phyloP scores from a whole-genome alignment of 257 asterid species.

The Solanum tarijense region DNA sequence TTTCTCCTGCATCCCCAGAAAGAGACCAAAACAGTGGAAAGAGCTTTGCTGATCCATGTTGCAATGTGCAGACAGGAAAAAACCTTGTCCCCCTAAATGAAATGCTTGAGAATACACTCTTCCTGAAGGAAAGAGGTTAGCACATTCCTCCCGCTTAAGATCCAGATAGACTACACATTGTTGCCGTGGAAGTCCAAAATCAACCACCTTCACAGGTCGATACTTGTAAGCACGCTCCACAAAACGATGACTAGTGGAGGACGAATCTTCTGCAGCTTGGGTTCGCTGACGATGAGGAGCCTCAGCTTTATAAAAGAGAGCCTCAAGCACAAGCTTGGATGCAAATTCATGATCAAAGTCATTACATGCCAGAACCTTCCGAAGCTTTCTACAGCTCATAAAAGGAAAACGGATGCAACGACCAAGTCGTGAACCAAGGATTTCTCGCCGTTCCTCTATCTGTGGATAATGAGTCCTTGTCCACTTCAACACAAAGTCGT shows the following conservation, averaged over 20 bases:
- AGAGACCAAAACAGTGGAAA: slow-evolving; percentile 81
- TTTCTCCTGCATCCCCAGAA: slow-evolving; percentile 91
- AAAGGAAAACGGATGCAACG: slow-evolving; percentile 72
- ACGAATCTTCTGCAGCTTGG: slow-evolving; percentile 48
- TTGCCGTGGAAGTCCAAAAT: slow-evolving; percentile 74
- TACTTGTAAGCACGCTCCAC: slow-evolving; percentile 83
- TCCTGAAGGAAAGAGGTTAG: slow-evolving; percentile 63
- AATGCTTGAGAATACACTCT: slow-evolving; percentile 86
- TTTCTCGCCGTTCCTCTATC: slow-evolving; percentile 58
- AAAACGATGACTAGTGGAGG: slow-evolving; percentile 42
- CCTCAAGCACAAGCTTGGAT: slow-evolving; percentile 62
- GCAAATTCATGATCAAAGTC: slow-evolving; percentile 69
- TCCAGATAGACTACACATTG: slow-evolving; percentile 85
- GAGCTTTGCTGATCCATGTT: slow-evolving; percentile 91
- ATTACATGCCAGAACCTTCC: slow-evolving; percentile 57
- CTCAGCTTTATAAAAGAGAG: slow-evolving; percentile 75
- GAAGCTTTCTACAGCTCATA: slow-evolving; percentile 73
- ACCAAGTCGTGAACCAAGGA: slow-evolving; percentile 54
- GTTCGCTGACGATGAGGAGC: slow-evolving; percentile 72
- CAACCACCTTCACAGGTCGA: slow-evolving; percentile 76
- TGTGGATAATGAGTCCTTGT: slow-evolving; percentile 47
- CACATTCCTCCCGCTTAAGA: slow-evolving; percentile 74
- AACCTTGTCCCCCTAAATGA: slow-evolving; percentile 91
- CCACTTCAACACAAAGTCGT: slow-evolving; percentile 80
- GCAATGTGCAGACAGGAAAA: slow-evolving; percentile 87